Evolutionary conservation across 2,329 filamentous ascomycete species (phyloP).

Genomic region (Fusarium xylarioides): DNA sequence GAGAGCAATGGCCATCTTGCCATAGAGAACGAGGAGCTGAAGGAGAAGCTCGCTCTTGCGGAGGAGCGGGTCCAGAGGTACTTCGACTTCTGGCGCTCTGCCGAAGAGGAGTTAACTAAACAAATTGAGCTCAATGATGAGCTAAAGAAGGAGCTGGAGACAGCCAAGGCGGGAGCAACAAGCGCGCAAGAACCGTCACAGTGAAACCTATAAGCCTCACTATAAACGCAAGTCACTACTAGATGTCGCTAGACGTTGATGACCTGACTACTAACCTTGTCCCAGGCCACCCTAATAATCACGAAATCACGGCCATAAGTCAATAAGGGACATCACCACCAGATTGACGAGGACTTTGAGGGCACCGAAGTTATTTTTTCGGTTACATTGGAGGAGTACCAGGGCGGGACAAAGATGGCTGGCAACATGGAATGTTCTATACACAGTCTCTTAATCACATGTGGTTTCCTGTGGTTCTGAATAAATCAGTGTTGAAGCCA

Average conservation of each 20-base stretch:
- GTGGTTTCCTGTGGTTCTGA: neutral
- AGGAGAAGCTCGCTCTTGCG: neutral
- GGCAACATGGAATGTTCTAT: neutral
- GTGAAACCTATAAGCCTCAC: neutral
- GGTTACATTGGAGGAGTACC: neutral
- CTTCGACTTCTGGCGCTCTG: neutral
- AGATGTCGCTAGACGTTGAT: rapidly evolving
- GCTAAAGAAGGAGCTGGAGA: neutral
- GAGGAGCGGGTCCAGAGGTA: neutral
- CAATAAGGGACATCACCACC: rapidly evolving
- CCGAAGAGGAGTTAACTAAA: rapidly evolving
- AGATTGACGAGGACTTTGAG: rapidly evolving
- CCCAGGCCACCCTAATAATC: neutral
- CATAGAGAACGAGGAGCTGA: rapidly evolving
- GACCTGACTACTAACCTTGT: neutral
- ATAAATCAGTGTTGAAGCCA: neutral
- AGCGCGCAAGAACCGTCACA: neutral
- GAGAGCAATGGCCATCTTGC: neutral
- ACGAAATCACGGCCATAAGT: rapidly evolving
- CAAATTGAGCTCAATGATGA: neutral
- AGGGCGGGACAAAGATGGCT: neutral
- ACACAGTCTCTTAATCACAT: neutral
- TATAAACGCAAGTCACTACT: neutral
- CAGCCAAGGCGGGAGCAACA: rapidly evolving
- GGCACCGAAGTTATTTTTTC: neutral